Percentiles rank a stretch among this genome's conserved stretches.
These are phyloP conservation scores for Blastobotrys chiropterorum DNA, from an alignment of 805 yeast genomes.

Conservation along the genomic window DNA sequence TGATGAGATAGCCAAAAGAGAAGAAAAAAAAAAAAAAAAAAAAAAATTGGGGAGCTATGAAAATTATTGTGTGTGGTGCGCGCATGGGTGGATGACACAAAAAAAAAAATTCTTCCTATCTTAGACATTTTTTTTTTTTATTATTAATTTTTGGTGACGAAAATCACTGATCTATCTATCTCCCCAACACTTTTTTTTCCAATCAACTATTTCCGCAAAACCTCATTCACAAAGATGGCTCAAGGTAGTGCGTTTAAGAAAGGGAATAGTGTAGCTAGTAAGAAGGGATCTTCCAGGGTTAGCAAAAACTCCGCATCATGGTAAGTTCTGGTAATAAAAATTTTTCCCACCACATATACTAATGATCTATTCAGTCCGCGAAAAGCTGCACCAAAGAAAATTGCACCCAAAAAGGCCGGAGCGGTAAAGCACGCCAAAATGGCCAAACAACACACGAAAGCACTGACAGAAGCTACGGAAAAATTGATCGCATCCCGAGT, in stretches of 20 bases:
- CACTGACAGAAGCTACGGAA: conserved; percentile 62
- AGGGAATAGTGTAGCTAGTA: no score
- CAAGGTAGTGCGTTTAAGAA: no score
- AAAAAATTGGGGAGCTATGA: conserved; percentile 1
- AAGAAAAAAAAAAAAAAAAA: conserved; percentile 1
- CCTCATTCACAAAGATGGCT: conserved; percentile 33
- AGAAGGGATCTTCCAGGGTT: no score
- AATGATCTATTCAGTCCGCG: conserved; percentile 28
- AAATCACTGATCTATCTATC: background rate
- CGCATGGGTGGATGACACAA: background rate
- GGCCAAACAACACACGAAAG: conserved; percentile 50
- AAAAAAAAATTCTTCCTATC: conserved; percentile 1
- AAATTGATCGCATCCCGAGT: conserved; percentile 81
- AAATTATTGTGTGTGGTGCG: background rate
- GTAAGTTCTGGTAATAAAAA: no score
- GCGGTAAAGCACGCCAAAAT: conserved; percentile 48
- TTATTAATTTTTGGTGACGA: background rate
- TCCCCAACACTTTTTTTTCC: no score
- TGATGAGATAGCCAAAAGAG: conserved; percentile 1
- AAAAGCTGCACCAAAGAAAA: conserved; percentile 67
- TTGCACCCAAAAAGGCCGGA: conserved; percentile 59
- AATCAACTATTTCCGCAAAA: no score
- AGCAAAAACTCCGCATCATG: no score
- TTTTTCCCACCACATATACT: no score
- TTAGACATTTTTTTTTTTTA: background rate